Evolutionary conservation across 371 early-diverging fungal species (phyloP).

Genomic region (Scutellospora calospora): DNA sequence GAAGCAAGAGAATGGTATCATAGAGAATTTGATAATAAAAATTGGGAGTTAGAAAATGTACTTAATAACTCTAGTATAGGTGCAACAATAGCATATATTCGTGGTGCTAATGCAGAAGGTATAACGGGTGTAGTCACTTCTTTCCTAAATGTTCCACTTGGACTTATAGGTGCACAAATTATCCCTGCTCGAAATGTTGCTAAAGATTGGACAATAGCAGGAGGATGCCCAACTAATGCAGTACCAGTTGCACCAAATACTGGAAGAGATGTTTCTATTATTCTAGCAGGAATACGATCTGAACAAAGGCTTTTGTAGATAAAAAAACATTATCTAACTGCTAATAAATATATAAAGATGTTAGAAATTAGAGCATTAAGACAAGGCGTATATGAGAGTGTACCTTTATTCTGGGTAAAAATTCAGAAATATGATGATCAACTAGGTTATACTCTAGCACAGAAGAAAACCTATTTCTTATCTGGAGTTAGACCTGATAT

Average conservation of each 20-base stretch:
- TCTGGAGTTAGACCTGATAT: background rate
- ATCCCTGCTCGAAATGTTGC: no score
- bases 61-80: background rate
- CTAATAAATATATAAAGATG: background rate
- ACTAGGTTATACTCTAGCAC: background rate
- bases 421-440: no score
- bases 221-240: no score
- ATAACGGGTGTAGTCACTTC: background rate
- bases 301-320: background rate
- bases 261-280: background rate
- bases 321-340: background rate
- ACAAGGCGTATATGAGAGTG: no score
- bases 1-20: background rate
- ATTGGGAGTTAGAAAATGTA: background rate
- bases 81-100: background rate
- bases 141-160: background rate
- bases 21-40: background rate
- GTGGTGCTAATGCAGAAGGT: background rate
- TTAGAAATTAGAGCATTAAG: no score
- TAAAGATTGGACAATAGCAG: no score
- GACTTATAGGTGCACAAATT: no score
- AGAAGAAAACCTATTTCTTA: background rate
- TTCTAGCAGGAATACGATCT: background rate
- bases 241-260: conserved; percentile 9
- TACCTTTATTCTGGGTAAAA: no score